A percentile compares a stretch with the other conserved stretches of the same genome.
Conservation (phyloP, 202 grass and related monocot species). For the Hordeum pubiflorum region DNA sequence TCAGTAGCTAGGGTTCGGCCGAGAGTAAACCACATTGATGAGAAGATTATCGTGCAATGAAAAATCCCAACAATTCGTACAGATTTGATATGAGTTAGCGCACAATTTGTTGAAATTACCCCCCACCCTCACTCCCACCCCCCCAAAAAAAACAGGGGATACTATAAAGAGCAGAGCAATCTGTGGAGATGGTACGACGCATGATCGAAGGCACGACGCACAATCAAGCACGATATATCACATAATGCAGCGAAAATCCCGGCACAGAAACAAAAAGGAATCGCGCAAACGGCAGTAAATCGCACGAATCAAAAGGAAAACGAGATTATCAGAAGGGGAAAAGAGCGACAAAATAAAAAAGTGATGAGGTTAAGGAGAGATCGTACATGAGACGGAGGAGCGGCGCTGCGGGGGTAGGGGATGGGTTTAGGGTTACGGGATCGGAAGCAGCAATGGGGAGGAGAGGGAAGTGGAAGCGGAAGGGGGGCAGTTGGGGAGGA, state of each 20-base stretch:
- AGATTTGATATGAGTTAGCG: not conserved
- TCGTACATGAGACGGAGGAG: not conserved
- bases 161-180: not conserved
- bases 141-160: not conserved
- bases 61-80: not conserved
- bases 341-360: not conserved
- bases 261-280: not conserved
- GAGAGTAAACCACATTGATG: not conserved
- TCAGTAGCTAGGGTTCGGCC: conserved; percentile 7
- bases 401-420: not conserved
- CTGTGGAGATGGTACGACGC: not conserved
- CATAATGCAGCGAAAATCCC: not conserved
- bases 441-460: conserved; percentile 7
- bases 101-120: not conserved
- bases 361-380: not conserved
- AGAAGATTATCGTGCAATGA: not conserved
- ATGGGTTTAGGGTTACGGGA: conserved; percentile 14
- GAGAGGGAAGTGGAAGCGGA: not conserved
- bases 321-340: not conserved
- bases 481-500: conserved; percentile 3
- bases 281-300: not conserved
- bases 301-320: not conserved
- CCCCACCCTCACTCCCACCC: too few relatives aligned
- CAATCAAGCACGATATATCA: not conserved
- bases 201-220: not conserved